Conservation (phyloP, 2,329 filamentous ascomycete species). For the Cladosporium sp. region DNA sequence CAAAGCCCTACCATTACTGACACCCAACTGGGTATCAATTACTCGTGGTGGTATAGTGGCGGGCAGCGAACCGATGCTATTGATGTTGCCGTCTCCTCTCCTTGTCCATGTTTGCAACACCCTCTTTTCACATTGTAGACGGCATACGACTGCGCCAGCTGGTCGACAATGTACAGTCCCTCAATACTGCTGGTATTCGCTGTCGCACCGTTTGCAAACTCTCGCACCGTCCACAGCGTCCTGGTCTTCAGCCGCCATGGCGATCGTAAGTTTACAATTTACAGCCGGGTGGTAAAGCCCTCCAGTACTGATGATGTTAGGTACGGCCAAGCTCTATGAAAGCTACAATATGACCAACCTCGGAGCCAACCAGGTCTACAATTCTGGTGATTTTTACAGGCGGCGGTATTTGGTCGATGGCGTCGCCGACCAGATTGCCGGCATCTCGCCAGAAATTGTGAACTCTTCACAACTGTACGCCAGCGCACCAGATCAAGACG, state of each 20-base stretch:
- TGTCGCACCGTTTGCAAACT: neutral
- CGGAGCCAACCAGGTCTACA: constrained; percentile 10
- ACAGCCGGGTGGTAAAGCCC: neutral
- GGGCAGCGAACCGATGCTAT: no score
- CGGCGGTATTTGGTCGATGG: constrained; percentile 3
- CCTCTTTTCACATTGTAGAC: no score
- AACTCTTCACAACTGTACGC: constrained; percentile 9
- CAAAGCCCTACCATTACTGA: no score
- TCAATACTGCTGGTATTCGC: neutral
- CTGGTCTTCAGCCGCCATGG: neutral
- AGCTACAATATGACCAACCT: constrained; percentile 14
- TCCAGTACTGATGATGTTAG: neutral
- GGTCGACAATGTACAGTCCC: neutral
- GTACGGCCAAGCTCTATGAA: constrained; percentile 11
- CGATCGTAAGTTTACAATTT: neutral
- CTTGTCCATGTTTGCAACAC: no score
- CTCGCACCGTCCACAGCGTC: neutral
- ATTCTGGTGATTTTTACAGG: constrained; percentile 12
- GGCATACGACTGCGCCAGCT: no score
- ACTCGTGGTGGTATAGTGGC: neutral
- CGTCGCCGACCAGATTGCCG: neutral
- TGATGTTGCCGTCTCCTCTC: no score
- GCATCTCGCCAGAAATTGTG: neutral
- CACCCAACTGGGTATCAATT: neutral
- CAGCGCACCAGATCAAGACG: constrained; percentile 11